A percentile compares a stretch with the other conserved stretches of the same genome.
These are phyloP conservation scores for Tolypocladium nubicola DNA, from an alignment of 2,329 filamentous ascomycete genomes.

Conservation along the genomic window DNA sequence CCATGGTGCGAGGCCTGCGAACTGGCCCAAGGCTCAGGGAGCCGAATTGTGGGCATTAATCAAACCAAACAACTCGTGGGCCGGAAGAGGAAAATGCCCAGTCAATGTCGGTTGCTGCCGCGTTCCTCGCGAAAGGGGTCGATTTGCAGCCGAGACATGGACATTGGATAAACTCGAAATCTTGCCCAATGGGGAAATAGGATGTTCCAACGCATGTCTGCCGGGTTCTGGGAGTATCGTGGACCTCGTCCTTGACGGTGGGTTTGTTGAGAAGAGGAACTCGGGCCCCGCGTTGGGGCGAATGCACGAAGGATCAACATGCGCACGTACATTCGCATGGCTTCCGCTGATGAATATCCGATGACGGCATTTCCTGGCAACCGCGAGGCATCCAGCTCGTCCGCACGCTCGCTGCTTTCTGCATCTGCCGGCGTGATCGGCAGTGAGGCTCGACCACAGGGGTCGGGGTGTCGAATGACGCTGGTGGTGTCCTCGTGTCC, in stretches of 20 bases:
- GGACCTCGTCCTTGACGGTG: background rate
- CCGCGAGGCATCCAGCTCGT: background rate
- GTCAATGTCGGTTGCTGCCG: background rate
- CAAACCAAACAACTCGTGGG: constrained; percentile 1
- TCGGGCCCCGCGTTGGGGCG: background rate
- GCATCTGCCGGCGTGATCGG: background rate
- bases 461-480: background rate
- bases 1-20: background rate
- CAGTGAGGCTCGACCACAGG: background rate
- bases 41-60: constrained; percentile 3
- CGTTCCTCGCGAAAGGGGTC: background rate
- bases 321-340: background rate
- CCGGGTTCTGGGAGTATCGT: background rate
- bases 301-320: background rate
- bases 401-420: background rate
- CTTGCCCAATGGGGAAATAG: background rate
- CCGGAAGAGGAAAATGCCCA: background rate
- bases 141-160: constrained; percentile 3
- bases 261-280: background rate
- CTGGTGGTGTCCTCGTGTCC: no score
- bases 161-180: background rate
- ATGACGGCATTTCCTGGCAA: background rate
- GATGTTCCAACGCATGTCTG: background rate
- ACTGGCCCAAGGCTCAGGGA: background rate
- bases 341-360: background rate